Base-by-base conservation (phyloP, 2,329 filamentous ascomycete genomes). In the Cladosporium velox region DNA sequence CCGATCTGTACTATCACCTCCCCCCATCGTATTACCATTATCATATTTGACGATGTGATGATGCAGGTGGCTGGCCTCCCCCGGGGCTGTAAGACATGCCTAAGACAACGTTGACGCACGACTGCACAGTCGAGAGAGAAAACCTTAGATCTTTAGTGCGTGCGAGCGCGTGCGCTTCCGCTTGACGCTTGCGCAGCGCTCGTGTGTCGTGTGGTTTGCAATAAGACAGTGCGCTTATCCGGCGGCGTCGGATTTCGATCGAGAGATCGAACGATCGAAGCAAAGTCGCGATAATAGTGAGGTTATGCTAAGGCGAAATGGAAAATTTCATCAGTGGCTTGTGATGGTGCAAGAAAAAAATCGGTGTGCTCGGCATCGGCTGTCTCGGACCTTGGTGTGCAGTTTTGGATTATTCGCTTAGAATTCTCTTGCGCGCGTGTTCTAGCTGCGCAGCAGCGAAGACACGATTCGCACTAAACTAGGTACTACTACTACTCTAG, bases 371-470 rank as follows among this genome's bases (percentile, higher is more conserved):
- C 24, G 38, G 38, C 38, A 3, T 47, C 41, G 41, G 41, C 41
- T 47, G 14, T 38, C 35, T 2, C n/a, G n/a, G 18, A 24, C 41
- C 41, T 3, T 44, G 38, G 38, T 21, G 15, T 38, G 11, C 35
- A 5, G 15, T 38, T 18, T 21, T 21, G 41, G 34, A 47, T 47
- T 47, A 47, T 21, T 47, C 41, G 41, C 41, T 47, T 47, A 4
- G 8, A 11, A 47, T 47, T 47, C 41, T 21, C 3, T 21, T 47
- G 24, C 6, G 41, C 41, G n/a, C 41, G 41, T 21, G 41, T 32
- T 55, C 18, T 34, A 14, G 49, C 52, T 55, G 52, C 52, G 8
- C 52, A 55, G 52, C 52, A 55, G 52, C 15, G 18, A n/a, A 55
- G 52, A 55, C 32, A 18, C 28, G 10, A 14, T 6, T 32, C 52